Evolutionary conservation across 306 rosid genomes (phyloP).

Genomic region (Vigna nakashimae): DNA sequence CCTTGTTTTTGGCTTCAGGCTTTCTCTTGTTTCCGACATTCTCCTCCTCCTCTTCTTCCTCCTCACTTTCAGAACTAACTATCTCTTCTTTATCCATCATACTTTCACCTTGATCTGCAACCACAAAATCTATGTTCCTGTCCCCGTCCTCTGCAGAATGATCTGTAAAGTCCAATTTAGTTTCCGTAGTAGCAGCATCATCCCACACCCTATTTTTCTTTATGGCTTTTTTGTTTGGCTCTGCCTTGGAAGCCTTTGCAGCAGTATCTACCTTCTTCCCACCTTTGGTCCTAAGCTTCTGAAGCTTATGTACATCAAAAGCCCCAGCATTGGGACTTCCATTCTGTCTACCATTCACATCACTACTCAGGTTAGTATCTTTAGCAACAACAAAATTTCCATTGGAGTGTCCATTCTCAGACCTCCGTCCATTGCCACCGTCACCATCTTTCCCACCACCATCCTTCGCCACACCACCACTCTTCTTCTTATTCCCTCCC

Average conservation of each 20-base stretch:
- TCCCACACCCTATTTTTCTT: slow-evolving; percentile 43
- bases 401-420: slow-evolving; percentile 76
- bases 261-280: slow-evolving; percentile 70
- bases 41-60: slow-evolving; percentile 58
- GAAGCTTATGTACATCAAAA: slow-evolving; percentile 91
- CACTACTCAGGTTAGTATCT: slow-evolving; percentile 54
- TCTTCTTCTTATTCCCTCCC: slow-evolving; percentile 65
- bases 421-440: slow-evolving; percentile 47
- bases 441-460: slow-evolving; percentile 62
- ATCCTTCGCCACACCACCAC: slow-evolving; percentile 43
- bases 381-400: slow-evolving; percentile 57
- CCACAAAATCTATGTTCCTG: slow-evolving; percentile 58
- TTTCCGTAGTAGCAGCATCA: slow-evolving; percentile 19
- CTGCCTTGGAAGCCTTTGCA: slow-evolving; percentile 74
- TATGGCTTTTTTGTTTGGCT: slow-evolving; percentile 43
- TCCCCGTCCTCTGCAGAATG: slow-evolving; percentile 58
- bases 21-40: slow-evolving; percentile 60
- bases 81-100: slow-evolving; percentile 93
- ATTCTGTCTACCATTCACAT: slow-evolving; percentile 62
- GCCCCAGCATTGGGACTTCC: slow-evolving; percentile 73
- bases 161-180: slow-evolving; percentile 42
- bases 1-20: slow-evolving; percentile 79
- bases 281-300: slow-evolving; percentile 75
- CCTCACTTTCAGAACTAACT: slow-evolving; percentile 78
- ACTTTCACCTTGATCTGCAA: slow-evolving; percentile 82